phyloP scores from a whole-genome alignment of 176 grass and related monocot species.

The Aegilops sharonensis region DNA sequence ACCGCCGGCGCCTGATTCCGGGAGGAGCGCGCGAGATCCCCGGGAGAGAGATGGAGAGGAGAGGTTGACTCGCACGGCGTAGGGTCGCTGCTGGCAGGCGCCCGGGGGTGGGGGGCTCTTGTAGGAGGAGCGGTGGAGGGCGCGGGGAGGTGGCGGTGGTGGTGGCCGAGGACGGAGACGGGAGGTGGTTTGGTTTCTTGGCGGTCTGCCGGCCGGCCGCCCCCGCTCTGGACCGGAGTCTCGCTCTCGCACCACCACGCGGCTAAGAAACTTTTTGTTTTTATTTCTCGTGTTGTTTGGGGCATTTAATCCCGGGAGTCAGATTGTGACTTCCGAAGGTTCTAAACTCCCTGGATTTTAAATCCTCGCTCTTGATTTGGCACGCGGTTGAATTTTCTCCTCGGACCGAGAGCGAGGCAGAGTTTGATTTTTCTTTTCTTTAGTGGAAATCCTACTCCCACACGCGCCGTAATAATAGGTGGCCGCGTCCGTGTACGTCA shows the following conservation, averaged over 20 bases:
- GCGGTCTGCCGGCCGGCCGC: constrained; percentile 44
- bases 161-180: not conserved
- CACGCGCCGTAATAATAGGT: too few species aligned
- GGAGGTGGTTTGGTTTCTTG: not conserved
- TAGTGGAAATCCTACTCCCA: too few species aligned
- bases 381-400: too few species aligned
- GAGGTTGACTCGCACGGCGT: not conserved
- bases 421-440: too few species aligned
- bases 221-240: constrained; percentile 36
- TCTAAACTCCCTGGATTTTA: too few species aligned
- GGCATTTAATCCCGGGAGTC: not conserved
- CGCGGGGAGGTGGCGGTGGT: not conserved
- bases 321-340: not conserved
- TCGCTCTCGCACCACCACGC: constrained; percentile 7
- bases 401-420: too few species aligned
- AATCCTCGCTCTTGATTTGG: too few species aligned
- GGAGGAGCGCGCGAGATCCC: not conserved
- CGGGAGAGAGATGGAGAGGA: not conserved
- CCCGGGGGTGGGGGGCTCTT: not conserved
- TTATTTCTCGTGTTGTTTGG: not conserved
- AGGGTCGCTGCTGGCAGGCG: not conserved
- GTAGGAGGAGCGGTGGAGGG: constrained; percentile 1
- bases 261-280: not conserved
- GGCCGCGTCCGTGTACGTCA: too few species aligned
- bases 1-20: not conserved